Conservation (phyloP, 495 filamentous ascomycete species). For the Sabuloglossum arenarium region DNA sequence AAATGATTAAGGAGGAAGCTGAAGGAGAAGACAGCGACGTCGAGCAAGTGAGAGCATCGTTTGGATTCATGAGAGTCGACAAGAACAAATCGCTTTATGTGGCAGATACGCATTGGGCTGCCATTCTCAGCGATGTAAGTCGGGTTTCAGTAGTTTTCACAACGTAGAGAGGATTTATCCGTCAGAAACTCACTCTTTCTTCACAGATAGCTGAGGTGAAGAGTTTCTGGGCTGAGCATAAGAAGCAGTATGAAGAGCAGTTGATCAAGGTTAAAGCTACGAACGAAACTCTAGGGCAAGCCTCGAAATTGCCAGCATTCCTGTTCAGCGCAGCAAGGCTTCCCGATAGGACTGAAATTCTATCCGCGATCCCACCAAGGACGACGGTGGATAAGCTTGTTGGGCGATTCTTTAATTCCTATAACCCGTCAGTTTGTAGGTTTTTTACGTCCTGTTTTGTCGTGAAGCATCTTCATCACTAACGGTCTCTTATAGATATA, state of each 20-base stretch:
- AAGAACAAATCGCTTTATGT: constrained; percentile 66
- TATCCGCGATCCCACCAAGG: constrained; percentile 59
- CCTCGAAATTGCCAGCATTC: constrained; percentile 42
- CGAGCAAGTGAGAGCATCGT: constrained; percentile 64
- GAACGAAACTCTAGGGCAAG: constrained; percentile 25
- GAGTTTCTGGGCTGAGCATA: constrained; percentile 59
- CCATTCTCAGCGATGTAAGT: constrained; percentile 57
- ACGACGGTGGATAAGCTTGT: constrained; percentile 64
- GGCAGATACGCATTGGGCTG: constrained; percentile 78
- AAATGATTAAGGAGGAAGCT: constrained; percentile 29
- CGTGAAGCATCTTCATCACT: background rate
- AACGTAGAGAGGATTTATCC: background rate
- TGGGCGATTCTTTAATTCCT: constrained; percentile 48
- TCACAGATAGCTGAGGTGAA: constrained; percentile 79
- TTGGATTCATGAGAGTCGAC: constrained; percentile 76
- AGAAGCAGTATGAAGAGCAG: constrained; percentile 47
- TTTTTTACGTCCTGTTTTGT: background rate
- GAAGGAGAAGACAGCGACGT: constrained; percentile 58
- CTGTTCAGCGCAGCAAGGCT: constrained; percentile 50
- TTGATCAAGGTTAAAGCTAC: constrained; percentile 35
- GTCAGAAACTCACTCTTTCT: background rate
- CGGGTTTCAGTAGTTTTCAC: constrained; percentile 3
- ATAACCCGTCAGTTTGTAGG: constrained; percentile 50
- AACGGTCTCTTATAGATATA: constrained; percentile 29
- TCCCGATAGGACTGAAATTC: constrained; percentile 50